Base-by-base conservation (phyloP, 2,329 filamentous ascomycete genomes). In the Colletotrichum nymphaeae region DNA sequence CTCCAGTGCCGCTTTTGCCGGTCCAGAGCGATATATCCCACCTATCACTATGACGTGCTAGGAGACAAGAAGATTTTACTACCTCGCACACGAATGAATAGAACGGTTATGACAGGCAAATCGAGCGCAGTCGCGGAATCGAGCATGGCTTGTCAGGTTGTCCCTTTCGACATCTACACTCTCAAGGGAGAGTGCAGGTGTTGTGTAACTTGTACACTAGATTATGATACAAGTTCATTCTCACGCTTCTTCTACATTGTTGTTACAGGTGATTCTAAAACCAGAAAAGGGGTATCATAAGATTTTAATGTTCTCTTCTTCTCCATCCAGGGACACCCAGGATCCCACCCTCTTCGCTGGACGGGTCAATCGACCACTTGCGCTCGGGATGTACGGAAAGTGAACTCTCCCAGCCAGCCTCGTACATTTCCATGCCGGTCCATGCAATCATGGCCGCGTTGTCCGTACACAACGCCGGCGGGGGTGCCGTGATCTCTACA, bases 381-480 rank as follows among this genome's bases (percentile, higher is more conserved):
- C 88, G 87, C 58, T 93, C 79, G 2, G 92, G 88, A 59, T 88
- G 80, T 69, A 92, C 88, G 28, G 85, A 86, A 69, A 95, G 78
- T 24, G 89, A 88, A 9, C 91, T 92, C 72, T 86, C 83, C 87
- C 90, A 95, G 0, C 96, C 95, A 1, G 89, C 90, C 81, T 93
- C 89, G 79, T 90, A 98, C 95, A 99, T 98, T 83, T 98, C 95
- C 76, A 95, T 88, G 0, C 93, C 97, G 1, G 95, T 88, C 96
- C 97, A 98, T 1, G 93, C 96, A 80, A 98, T 95, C 97, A 99
- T 99, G 60, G 95, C 94, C 14, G 97, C 97, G 82, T 99, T 98
- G 79, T 99, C 97, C 0, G 95, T 98, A 80, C 97, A 98, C 66
- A 96, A 87, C 55, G 87, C 86, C 11, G 90, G 83, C 3, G 95